Base-by-base conservation (phyloP, 345 rosid genomes). In the Turnera subulata region DNA sequence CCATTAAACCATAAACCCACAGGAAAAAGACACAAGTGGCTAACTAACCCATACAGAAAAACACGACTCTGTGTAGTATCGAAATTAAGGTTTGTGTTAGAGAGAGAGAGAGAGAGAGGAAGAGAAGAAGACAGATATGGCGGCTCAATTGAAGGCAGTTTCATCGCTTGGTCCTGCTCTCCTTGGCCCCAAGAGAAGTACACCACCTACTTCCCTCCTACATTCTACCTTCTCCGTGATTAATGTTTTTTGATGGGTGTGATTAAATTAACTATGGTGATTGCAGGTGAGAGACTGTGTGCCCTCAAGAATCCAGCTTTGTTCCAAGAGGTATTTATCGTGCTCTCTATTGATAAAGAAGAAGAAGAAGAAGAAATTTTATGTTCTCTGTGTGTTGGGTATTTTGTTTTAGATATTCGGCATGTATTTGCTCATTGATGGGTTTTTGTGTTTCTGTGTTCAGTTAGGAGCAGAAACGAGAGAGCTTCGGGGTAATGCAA, bases 401-500 rank as follows among this genome's bases (percentile, higher is more conserved):
- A 16, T 51, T 12, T 32, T n/a, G 0, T 17, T 12, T 29, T 29
- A 8, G 8, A 29, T n/a, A n/a, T n/a, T n/a, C n/a, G n/a, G 15
- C 15, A 19, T 13, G 17, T 12, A n/a, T 13, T 7, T 26, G 53
- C n/a, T n/a, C 35, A 23, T 11, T 18, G 13, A 55, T 40, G 4
- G 52, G 19, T 40, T 32, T 55, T 55, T 49, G n/a, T 16, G 45
- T 26, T 18, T 51, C 23, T 33, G 24, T 8, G 40, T 32, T 43
- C 74, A 78, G 79, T 50, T 76, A 11, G 73, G 78, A 17, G 65
- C 76, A 20, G 56, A 50, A 35, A 33, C 29, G 23, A 69, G 74
- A 53, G 60, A 69, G 33, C 68, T 76, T 16, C 38, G 46, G 17
- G 86, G 83, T 20, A 35, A 18, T 66, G 65, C 64, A 12, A 44